Conservation (phyloP, 352 stramenopile species). For the Pythium volutum region DNA sequence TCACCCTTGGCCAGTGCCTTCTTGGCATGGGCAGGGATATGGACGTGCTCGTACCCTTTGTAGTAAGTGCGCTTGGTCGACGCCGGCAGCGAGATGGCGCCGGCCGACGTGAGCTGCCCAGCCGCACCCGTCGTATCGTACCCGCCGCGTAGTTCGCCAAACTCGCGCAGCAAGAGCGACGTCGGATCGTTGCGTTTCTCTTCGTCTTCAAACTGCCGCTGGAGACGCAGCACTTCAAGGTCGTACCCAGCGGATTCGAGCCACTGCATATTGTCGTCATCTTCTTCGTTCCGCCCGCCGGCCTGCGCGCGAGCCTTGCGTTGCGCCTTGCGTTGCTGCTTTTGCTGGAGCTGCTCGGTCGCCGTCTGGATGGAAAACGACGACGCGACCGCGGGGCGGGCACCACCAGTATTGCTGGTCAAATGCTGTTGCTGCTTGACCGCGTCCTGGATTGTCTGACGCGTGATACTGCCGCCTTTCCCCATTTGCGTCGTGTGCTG, state of each 20-base stretch:
- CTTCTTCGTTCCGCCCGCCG: constrained; percentile 19
- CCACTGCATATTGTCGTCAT: constrained; percentile 55
- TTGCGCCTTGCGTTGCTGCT: constrained; percentile 53
- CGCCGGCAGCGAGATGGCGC: constrained; percentile 46
- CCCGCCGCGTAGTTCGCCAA: constrained; percentile 61
- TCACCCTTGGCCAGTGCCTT: constrained; percentile 56
- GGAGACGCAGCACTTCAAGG: constrained; percentile 66
- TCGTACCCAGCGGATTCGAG: constrained; percentile 78
- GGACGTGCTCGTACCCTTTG: constrained; percentile 84
- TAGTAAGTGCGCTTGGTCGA: constrained; percentile 72
- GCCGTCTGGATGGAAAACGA: constrained; percentile 73
- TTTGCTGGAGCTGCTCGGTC: constrained; percentile 35
- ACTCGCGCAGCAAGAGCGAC: constrained; percentile 72
- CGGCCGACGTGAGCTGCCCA: constrained; percentile 58
- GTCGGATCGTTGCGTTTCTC: constrained; percentile 56
- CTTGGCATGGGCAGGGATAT: constrained; percentile 68
- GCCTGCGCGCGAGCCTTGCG: constrained; percentile 29
- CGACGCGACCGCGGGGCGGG: constrained; percentile 29
- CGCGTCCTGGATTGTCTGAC: constrained; percentile 40
- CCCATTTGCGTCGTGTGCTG: constrained; percentile 40
- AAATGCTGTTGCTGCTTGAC: constrained; percentile 42
- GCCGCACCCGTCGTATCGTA: constrained; percentile 67
- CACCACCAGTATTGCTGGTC: background rate
- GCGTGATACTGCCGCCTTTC: constrained; percentile 26
- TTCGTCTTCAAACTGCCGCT: constrained; percentile 69